Percentiles rank a stretch among this genome's conserved stretches.
Conservation (phyloP, 1,139 yeast species). For the Candida freyschussii region DNA sequence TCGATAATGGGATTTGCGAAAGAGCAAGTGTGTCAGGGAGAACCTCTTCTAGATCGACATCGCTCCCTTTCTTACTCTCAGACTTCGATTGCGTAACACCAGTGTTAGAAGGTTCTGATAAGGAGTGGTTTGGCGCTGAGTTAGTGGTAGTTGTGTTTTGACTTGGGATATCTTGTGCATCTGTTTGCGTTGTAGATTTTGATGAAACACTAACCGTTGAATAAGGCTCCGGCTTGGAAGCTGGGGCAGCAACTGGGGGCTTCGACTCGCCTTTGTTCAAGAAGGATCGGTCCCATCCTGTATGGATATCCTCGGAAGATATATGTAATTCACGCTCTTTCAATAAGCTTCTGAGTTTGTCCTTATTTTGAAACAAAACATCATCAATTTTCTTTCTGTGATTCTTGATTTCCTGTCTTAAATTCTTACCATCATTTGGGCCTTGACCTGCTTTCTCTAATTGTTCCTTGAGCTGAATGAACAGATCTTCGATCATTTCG, state of each 20-base stretch:
- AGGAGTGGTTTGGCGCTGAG: constrained; percentile 6
- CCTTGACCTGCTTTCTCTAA: constrained; percentile 46
- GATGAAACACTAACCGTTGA: constrained; percentile 4
- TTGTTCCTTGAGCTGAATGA: constrained; percentile 63
- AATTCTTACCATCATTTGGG: constrained; percentile 36
- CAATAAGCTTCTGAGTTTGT: constrained; percentile 58
- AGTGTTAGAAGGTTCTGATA: constrained; percentile 6
- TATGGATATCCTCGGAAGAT: constrained; percentile 84
- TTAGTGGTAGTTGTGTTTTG: constrained; percentile 1
- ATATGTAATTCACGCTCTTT: constrained; percentile 72
- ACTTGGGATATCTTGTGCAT: constrained; percentile 3
- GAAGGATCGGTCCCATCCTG: constrained; percentile 89
- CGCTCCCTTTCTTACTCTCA: constrained; percentile 4
- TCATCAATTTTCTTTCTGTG: constrained; percentile 69
- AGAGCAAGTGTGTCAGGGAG: constrained; percentile 64
- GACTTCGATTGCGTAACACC: background rate
- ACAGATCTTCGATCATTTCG: constrained; percentile 89
- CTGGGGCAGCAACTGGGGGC: background rate
- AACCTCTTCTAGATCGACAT: constrained; percentile 25
- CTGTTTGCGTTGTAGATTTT: background rate
- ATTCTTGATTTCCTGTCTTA: constrained; percentile 42
- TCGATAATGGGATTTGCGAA: constrained; percentile 48
- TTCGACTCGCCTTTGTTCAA: constrained; percentile 46
- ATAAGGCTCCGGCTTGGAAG: constrained; percentile 1
- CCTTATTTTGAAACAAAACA: constrained; percentile 54